Evolutionary conservation across 805 yeast genomes (phyloP), one percentile per base, ranked within the genome.

Genomic region (Ogataea pilisensis): DNA sequence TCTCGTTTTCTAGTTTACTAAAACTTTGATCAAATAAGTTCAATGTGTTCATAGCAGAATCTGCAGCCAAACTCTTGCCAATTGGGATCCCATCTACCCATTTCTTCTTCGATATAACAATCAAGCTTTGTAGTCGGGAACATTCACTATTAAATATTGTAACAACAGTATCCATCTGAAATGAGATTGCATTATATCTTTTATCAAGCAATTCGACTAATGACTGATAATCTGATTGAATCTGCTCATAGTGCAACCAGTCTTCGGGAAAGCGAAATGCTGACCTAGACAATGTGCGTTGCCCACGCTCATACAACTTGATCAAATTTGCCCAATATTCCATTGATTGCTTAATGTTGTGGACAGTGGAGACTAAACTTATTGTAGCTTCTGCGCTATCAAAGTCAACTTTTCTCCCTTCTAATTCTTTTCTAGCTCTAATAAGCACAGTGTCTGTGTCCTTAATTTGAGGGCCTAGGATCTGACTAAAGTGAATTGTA

Each of bases 211-310:
- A 75, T 55, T 28, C 74, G 66, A 1, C 48, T 38, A 25, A 80
- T 2, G 77, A 64, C 1, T 63, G 51, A 39, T 69, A 55, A 39
- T 75, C 78, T 37, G 65, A 67, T 12, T 75, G 78, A 0, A 86
- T 42, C 49, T 86, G 95, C 31, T 84, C 93, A 35, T 65, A 65
- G 54, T 66, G 76, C 1, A 80, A 45, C 83, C 89, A 82, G 22
- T 72, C 70, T 0, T 60, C 27, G 0, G 82, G 75, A 37, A 77
- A 70, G 18, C 65, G 66, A 44, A 61, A 72, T 33, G 82, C 61
- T n/a, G 68, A 63, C 22, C 70, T 66, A 2, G 64, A 29, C 17
- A 65, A 34, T 2, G 56, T 18, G 1, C 31, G 33, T 31, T 62
- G 60, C 9, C 73, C 70, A 2, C 48, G 31, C 28, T 58, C 49